Evolutionary conservation across 2,329 filamentous ascomycete genomes (phyloP).

Genomic region (Sporothrix euskadiensis): DNA sequence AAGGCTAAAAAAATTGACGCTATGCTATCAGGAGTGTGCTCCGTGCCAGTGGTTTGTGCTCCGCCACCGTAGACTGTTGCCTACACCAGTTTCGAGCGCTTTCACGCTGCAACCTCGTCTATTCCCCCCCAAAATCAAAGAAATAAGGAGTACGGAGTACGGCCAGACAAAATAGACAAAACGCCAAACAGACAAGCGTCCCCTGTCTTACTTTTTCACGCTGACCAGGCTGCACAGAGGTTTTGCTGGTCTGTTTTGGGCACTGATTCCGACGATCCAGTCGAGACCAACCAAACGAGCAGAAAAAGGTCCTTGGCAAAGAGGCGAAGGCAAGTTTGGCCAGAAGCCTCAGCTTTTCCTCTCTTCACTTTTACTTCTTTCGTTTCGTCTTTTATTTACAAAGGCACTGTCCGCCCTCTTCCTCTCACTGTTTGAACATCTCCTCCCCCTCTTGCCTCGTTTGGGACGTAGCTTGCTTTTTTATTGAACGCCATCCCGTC

Average conservation of each 20-base stretch:
- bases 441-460: not conserved
- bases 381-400: not conserved
- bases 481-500: not conserved
- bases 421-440: not conserved
- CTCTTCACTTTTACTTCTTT: not conserved
- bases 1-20: not conserved
- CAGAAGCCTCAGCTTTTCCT: not conserved
- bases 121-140: not conserved
- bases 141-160: no score
- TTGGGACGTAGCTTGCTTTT: slow-evolving; percentile 1
- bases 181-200: not conserved
- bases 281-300: not conserved
- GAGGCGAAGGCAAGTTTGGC: not conserved
- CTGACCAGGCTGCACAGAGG: not conserved
- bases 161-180: not conserved
- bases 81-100: not conserved
- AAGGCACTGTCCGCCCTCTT: not conserved
- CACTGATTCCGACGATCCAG: not conserved
- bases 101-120: not conserved
- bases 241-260: not conserved
- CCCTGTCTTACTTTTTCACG: not conserved
- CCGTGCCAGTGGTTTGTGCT: slow-evolving; percentile 2
- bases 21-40: not conserved
- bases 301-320: slow-evolving; percentile 3
- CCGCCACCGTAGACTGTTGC: slow-evolving; percentile 18